Conservation (phyloP, 805 yeast genomes). For the Saccharomycopsis guyanensis region DNA sequence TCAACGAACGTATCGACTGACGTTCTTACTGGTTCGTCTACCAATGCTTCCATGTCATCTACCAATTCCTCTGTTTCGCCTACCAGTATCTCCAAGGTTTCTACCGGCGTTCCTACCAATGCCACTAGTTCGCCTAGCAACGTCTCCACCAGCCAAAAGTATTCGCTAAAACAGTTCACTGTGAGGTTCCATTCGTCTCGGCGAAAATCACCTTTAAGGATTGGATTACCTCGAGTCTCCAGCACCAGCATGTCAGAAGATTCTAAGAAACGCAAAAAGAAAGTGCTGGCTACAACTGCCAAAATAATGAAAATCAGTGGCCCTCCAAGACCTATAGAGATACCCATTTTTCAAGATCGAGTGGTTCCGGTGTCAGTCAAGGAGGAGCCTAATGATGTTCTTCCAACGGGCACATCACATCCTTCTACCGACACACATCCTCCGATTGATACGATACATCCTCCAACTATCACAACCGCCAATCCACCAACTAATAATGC, state of each 20-base stretch:
- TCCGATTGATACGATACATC: background rate
- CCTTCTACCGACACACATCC: too few species aligned
- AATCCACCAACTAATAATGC: too few species aligned
- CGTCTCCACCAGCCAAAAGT: background rate
- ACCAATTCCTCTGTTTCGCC: too few species aligned
- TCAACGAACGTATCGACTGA: too few species aligned
- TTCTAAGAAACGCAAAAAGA: constrained; percentile 1
- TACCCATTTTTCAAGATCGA: constrained; percentile 2
- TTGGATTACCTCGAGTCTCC: background rate
- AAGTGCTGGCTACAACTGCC: background rate
- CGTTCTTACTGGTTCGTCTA: too few species aligned
- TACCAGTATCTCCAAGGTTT: background rate
- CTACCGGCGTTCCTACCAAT: too few species aligned
- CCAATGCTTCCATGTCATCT: too few species aligned
- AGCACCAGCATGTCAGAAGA: too few species aligned
- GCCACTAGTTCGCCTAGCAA: background rate
- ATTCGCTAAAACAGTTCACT: background rate
- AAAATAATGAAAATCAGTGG: constrained; percentile 19
- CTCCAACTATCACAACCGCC: background rate
- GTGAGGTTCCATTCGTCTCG: background rate
- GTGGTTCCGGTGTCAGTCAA: background rate
- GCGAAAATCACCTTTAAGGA: background rate
- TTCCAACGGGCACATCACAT: too few species aligned
- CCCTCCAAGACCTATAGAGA: constrained; percentile 20
- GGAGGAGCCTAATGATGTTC: background rate